Conservation (phyloP, 164 flowering plant genomes). For the Piper betle region DNA sequence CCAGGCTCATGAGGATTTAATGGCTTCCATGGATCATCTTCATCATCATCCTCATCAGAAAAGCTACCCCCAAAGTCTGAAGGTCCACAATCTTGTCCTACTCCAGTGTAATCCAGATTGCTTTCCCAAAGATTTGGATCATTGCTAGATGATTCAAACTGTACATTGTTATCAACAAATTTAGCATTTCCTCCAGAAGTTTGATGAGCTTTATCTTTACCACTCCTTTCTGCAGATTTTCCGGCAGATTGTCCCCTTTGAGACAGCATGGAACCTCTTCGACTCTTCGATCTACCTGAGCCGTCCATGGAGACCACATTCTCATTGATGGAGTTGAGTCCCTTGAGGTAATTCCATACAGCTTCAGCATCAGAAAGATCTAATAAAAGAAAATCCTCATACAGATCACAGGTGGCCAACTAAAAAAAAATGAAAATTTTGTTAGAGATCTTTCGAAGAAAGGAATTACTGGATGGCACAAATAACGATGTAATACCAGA, state of each 20-base stretch:
- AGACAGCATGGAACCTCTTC: constrained; percentile 41
- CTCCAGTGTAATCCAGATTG: constrained; percentile 14
- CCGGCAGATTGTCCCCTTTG: constrained; percentile 50
- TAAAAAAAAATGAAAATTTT: constrained; percentile 24
- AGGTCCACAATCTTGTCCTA: constrained; percentile 26
- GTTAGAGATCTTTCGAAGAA: not conserved
- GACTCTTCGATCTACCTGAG: constrained; percentile 31
- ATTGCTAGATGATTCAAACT: constrained; percentile 18
- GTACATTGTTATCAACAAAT: constrained; percentile 18
- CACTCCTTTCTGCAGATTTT: constrained; percentile 35
- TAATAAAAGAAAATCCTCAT: constrained; percentile 73
- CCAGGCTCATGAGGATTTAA: constrained; percentile 95
- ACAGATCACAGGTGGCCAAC: constrained; percentile 67
- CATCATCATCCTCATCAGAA: constrained; percentile 22
- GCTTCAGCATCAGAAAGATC: constrained; percentile 73
- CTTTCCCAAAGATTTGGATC: constrained; percentile 16
- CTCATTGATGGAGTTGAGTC: constrained; percentile 18
- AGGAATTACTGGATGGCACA: not conserved
- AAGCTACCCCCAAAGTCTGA: constrained; percentile 28
- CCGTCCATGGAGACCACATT: constrained; percentile 19
- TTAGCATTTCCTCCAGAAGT: constrained; percentile 20
- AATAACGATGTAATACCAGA: constrained; percentile 39
- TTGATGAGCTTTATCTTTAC: constrained; percentile 15
- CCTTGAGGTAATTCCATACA: constrained; percentile 41
- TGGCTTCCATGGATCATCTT: constrained; percentile 87